Percentiles rank a stretch among this genome's conserved stretches.
Conservation (phyloP, 2,329 filamentous ascomycete species). For the Hypoxylon sp. region DNA sequence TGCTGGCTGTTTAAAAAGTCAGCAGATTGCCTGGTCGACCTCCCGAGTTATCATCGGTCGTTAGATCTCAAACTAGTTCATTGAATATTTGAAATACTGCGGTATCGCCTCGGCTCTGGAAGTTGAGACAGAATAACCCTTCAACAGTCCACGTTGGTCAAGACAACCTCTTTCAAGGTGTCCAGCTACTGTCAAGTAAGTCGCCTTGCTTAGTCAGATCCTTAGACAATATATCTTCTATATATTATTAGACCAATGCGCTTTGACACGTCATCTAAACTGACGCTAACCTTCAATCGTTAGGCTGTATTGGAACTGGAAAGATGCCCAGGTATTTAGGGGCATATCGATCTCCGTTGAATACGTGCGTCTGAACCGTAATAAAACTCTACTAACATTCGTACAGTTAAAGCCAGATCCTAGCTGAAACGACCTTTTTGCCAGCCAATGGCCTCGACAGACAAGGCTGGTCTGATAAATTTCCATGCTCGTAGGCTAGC, state of each 20-base stretch:
- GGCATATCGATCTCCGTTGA: neutral
- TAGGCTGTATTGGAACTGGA: constrained; percentile 3
- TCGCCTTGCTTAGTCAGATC: constrained; percentile 9
- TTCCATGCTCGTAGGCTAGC: too few species aligned
- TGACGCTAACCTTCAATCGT: constrained; percentile 12
- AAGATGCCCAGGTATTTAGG: neutral
- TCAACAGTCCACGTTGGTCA: neutral
- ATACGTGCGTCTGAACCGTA: neutral
- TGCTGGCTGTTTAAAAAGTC: neutral
- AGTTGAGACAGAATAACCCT: neutral
- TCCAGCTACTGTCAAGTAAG: constrained; percentile 7
- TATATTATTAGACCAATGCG: constrained; percentile 6
- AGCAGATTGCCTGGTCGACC: neutral
- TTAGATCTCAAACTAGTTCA: neutral
- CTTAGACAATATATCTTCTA: constrained; percentile 10
- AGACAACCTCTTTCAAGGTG: neutral
- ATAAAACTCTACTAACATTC: neutral
- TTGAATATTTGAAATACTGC: neutral
- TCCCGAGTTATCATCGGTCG: too few species aligned
- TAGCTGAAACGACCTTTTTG: neutral
- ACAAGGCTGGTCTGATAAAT: neutral
- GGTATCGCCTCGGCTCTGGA: neutral
- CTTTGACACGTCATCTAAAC: constrained; percentile 2
- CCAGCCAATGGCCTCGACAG: neutral
- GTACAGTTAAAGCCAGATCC: neutral